Percentiles rank a stretch among this genome's conserved stretches.
Evolutionary conservation across 257 asterid species (phyloP).

Genomic region (Jaltomata sinuosa): DNA sequence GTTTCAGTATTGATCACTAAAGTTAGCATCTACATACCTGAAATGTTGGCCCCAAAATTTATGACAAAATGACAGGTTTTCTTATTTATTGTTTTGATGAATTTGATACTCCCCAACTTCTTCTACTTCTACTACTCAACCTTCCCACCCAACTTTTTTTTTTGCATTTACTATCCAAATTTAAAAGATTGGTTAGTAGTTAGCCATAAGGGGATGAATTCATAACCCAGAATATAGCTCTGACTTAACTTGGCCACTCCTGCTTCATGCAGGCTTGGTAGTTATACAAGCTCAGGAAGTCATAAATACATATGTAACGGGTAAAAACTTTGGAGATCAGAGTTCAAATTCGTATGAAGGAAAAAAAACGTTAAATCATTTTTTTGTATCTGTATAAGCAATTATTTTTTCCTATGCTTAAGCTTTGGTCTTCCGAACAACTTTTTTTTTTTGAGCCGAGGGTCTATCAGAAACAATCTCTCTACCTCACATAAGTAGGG

Average conservation of each 20-base stretch:
- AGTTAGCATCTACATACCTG: conserved; percentile 3
- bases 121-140: neutral
- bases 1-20: neutral
- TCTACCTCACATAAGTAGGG: no score
- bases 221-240: neutral
- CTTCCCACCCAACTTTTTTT: conserved; percentile 6
- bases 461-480: no score
- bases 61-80: conserved; percentile 8
- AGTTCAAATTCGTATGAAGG: no score
- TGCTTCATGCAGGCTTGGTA: neutral
- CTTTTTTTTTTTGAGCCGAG: no score
- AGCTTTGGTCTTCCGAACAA: no score
- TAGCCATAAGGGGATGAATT: conserved; percentile 1
- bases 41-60: conserved; percentile 4
- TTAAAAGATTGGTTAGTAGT: conserved; percentile 12
- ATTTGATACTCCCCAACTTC: conserved; percentile 6
- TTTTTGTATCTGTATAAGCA: no score
- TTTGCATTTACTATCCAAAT: conserved; percentile 13
- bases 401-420: no score
- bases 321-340: neutral
- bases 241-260: neutral
- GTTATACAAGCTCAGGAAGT: neutral
- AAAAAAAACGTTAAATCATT: no score
- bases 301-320: neutral
- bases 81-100: neutral